Base-by-base conservation (phyloP, 139 green algal genomes). In the Tetradesmus obliquus region DNA sequence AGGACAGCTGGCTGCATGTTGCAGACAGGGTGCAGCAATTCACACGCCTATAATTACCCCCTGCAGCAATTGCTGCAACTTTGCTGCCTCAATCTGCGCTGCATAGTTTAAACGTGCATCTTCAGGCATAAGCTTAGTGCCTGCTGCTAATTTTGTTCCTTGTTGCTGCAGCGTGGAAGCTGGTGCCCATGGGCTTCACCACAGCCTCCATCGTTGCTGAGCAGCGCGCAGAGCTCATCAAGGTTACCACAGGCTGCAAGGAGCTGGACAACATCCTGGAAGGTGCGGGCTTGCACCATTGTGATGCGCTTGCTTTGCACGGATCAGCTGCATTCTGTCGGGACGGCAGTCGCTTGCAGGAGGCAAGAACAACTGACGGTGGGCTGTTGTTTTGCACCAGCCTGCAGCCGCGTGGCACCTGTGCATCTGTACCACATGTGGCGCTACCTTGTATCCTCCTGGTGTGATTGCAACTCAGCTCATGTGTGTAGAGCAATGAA, bases 171-270 rank as follows among this genome's bases (percentile, higher is more conserved):
- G 98, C 97, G 0, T 97, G 92, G n/a, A 99, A 99, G 92, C 32
- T 98, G 0, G 89, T 99, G 2, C 97, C 97, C 6, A 98, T 98
- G 93, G 98, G 98, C 8, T 99, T 99, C 94, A 99, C 98, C 12
- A 99, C 97, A 1, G 98, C 98, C 8, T 95, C 97, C 15, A 91
- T 96, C 24, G 92, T 99, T 2, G 89, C 95, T 10, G 92, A 98
- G 92, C 95, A 98, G 91, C 94, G 98, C 7, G 91, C 92, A 5
- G 96, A 99, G 71, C 95, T 99, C 51, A 96, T 99, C 72, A 93
- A 95, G 22, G 95, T 99, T 10, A 97, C 95, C 19, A 99, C 98
- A 45, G 98, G 98, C 17, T 99, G 95, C 91, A 97, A 98, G 54
- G 96, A 98, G 89, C 87, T 99, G 12, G 97, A 99, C 91, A 93